Conservation (phyloP, 2,329 filamentous ascomycete genomes). For the Penicillium sumatraense region DNA sequence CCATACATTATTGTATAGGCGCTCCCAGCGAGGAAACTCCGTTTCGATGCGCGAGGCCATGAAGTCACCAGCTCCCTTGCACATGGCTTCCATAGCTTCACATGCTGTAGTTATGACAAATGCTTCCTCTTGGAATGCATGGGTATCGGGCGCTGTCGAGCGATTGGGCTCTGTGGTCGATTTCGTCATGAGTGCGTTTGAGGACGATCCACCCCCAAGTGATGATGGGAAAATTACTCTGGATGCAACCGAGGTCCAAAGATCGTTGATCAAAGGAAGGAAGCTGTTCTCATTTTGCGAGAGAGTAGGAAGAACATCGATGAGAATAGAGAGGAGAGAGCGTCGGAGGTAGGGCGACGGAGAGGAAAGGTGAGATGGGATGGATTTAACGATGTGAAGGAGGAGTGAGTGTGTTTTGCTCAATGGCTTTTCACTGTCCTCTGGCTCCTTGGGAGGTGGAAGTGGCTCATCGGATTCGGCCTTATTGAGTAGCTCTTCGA, state of each 20-base stretch:
- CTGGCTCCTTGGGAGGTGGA: slow-evolving; percentile 50
- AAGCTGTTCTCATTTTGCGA: slow-evolving; percentile 80
- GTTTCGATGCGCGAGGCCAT: slow-evolving; percentile 74
- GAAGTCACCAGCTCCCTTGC: slow-evolving; percentile 77
- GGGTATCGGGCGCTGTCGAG: slow-evolving; percentile 57
- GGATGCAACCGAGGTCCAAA: slow-evolving; percentile 78
- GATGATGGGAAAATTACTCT: slow-evolving; percentile 43
- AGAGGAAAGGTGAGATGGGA: slow-evolving; percentile 88
- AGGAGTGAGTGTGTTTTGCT: slow-evolving; percentile 82
- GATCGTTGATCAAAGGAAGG: slow-evolving; percentile 82
- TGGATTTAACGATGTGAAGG: slow-evolving; percentile 77
- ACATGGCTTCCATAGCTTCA: slow-evolving; percentile 70
- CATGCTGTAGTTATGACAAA: slow-evolving; percentile 71
- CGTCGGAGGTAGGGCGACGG: slow-evolving; percentile 78
- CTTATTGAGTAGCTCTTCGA: slow-evolving; percentile 39
- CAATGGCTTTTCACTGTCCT: slow-evolving; percentile 63
- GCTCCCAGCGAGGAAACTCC: slow-evolving; percentile 60
- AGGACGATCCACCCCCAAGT: slow-evolving; percentile 60
- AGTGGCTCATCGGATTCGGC: slow-evolving; percentile 41
- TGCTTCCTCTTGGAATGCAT: slow-evolving; percentile 43
- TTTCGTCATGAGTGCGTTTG: slow-evolving; percentile 25
- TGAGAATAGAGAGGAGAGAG: slow-evolving; percentile 76
- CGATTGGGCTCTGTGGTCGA: slow-evolving; percentile 52
- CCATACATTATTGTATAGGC: slow-evolving; percentile 46
- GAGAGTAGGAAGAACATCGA: slow-evolving; percentile 72